These are phyloP conservation scores for Fusarium sp. DNA, from an alignment of 2,329 filamentous ascomycete genomes.

Conservation along the genomic window DNA sequence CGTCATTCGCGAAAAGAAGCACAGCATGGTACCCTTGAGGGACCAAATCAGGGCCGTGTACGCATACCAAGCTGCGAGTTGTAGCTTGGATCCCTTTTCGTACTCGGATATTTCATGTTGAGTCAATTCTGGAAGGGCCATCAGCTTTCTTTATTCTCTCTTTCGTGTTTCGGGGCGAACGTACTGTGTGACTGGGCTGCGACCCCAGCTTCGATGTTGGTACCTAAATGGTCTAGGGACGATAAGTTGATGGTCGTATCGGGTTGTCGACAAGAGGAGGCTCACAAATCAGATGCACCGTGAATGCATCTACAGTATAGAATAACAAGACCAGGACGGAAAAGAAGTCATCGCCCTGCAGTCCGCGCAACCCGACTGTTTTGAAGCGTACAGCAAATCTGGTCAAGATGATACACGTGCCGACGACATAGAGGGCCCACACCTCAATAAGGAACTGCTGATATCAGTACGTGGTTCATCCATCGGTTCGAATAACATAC, in stretches of 20 bases:
- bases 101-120: slow-evolving; percentile 48
- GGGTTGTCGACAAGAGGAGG: neutral
- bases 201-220: slow-evolving; percentile 40
- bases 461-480: neutral
- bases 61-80: slow-evolving; percentile 57
- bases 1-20: slow-evolving; percentile 50
- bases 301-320: slow-evolving; percentile 54
- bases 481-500: neutral
- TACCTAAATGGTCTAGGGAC: slow-evolving; percentile 36
- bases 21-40: slow-evolving; percentile 50
- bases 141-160: too few relatives aligned
- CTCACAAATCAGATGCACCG: slow-evolving; percentile 53
- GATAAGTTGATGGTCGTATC: neutral
- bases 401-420: slow-evolving; percentile 49
- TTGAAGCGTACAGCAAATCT: slow-evolving; percentile 55
- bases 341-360: slow-evolving; percentile 57
- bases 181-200: slow-evolving; percentile 11
- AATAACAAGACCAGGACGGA: slow-evolving; percentile 52
- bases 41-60: slow-evolving; percentile 56
- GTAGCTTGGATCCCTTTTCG: slow-evolving; percentile 53
- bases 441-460: slow-evolving; percentile 49
- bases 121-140: too few relatives aligned
- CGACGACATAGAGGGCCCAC: slow-evolving; percentile 52
- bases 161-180: neutral
- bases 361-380: slow-evolving; percentile 54